phyloP scores from a whole-genome alignment of 345 rosid genomes.

The Hibiscus syriacus region DNA sequence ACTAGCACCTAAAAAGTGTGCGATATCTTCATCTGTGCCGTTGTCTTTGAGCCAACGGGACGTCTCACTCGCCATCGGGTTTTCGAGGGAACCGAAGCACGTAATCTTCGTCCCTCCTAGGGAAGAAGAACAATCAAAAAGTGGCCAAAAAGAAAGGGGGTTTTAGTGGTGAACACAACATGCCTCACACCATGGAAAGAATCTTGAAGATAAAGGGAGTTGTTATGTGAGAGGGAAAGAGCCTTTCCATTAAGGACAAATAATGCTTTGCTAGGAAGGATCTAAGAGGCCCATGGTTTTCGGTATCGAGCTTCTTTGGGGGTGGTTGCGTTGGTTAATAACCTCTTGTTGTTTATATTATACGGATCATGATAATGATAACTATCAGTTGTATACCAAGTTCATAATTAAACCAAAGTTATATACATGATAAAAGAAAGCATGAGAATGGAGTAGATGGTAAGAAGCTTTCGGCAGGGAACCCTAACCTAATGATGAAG shows the following conservation, averaged over 20 bases:
- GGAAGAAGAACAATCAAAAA: slow-evolving; percentile 40
- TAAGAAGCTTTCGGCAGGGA: slow-evolving; percentile 21
- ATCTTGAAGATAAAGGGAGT: slow-evolving; percentile 23
- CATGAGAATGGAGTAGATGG: neutral
- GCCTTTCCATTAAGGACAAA: slow-evolving; percentile 25
- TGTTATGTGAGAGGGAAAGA: slow-evolving; percentile 17
- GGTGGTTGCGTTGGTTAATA: too few relatives aligned
- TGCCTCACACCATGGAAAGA: slow-evolving; percentile 28
- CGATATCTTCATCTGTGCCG: neutral
- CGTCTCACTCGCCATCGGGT: neutral
- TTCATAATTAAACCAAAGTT: too few relatives aligned
- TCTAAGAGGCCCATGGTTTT: slow-evolving; percentile 28
- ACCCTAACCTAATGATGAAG: slow-evolving; percentile 42
- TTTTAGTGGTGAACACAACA: slow-evolving; percentile 32
- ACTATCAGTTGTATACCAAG: too few relatives aligned
- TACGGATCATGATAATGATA: too few relatives aligned
- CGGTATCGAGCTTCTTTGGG: neutral
- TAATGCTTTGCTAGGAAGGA: slow-evolving; percentile 31
- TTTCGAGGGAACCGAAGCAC: slow-evolving; percentile 4
- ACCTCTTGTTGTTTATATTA: too few relatives aligned
- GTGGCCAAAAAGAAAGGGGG: slow-evolving; percentile 41
- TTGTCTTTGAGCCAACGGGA: too few relatives aligned
- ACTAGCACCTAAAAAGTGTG: slow-evolving; percentile 17
- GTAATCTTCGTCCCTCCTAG: slow-evolving; percentile 8
- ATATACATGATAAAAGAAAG: too few relatives aligned